These are phyloP conservation scores for Medicago arabica DNA, from an alignment of 306 rosid species.

Conservation along the genomic window DNA sequence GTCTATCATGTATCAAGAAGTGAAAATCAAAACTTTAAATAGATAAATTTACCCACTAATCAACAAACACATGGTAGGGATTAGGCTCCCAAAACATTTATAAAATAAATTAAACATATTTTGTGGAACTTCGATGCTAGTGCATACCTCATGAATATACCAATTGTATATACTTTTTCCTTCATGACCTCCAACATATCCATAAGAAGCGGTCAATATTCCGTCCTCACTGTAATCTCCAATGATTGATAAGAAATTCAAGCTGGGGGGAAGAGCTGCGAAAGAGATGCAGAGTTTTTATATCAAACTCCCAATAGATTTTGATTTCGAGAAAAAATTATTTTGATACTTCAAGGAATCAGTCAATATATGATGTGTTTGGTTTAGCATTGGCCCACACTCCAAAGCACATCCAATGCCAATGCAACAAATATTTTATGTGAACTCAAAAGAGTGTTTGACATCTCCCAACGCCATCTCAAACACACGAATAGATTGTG, in stretches of 20 bases:
- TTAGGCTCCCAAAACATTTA: background rate
- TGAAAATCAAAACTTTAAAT: background rate
- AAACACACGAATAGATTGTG: constrained; percentile 12
- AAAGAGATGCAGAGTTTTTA: constrained; percentile 37
- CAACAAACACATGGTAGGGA: constrained; percentile 7
- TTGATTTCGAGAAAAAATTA: constrained; percentile 23
- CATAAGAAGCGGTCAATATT: constrained; percentile 95
- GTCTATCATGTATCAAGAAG: background rate
- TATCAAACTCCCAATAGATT: constrained; percentile 13
- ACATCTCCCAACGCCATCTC: background rate
- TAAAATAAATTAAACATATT: background rate
- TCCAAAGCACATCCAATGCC: background rate
- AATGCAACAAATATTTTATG: background rate
- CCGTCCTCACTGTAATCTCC: constrained; percentile 90
- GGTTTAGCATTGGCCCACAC: constrained; percentile 8
- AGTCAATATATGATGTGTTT: background rate
- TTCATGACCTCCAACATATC: constrained; percentile 98
- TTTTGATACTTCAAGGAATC: constrained; percentile 3
- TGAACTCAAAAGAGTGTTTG: background rate
- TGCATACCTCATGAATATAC: constrained; percentile 89
- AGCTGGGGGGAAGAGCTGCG: constrained; percentile 97
- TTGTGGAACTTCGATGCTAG: constrained; percentile 5
- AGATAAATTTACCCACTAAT: background rate
- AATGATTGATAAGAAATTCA: constrained; percentile 92
- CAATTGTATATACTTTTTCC: constrained; percentile 92